phyloP scores from a whole-genome alignment of 192 early-diverging fungal genomes.

The Coemansia sp. region DNA sequence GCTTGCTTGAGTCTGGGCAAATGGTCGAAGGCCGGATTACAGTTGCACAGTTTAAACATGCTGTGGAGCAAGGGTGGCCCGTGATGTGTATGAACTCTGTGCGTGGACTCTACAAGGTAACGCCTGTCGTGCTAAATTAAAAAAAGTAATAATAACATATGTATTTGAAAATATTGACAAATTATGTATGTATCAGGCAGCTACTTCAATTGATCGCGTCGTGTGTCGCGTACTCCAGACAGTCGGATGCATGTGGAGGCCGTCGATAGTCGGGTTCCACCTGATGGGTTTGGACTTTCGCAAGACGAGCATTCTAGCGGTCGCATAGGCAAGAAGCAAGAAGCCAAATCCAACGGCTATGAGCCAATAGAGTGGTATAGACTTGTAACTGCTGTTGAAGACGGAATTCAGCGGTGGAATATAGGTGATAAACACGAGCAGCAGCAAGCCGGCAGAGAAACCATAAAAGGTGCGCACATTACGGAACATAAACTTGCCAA shows the following conservation, averaged over 20 bases:
- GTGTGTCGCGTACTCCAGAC: conserved; percentile 60
- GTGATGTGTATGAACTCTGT: conserved; percentile 57
- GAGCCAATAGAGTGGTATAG: conserved; percentile 80
- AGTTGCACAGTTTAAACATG: conserved; percentile 37
- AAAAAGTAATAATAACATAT: not conserved
- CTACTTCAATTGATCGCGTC: conserved; percentile 30
- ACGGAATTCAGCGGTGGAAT: conserved; percentile 76
- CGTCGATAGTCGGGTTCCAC: conserved; percentile 77
- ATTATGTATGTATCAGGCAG: not conserved
- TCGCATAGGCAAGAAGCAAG: conserved; percentile 76
- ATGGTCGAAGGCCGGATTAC: conserved; percentile 35
- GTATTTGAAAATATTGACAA: not conserved
- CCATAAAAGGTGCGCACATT: conserved; percentile 77
- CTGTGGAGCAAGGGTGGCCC: conserved; percentile 32
- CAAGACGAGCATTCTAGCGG: conserved; percentile 66
- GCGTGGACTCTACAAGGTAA: conserved; percentile 34
- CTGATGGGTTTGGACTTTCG: conserved; percentile 67
- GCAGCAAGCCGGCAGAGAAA: conserved; percentile 66
- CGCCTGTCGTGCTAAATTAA: not conserved
- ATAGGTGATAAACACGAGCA: conserved; percentile 83
- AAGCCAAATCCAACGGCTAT: conserved; percentile 86
- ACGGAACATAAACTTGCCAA: conserved; percentile 80
- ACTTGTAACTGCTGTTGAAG: conserved; percentile 73
- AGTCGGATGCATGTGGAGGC: conserved; percentile 86
- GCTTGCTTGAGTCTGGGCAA: conserved; percentile 28